phyloP scores from a whole-genome alignment of 495 filamentous ascomycete genomes.

The Cairneyella variabilis region DNA sequence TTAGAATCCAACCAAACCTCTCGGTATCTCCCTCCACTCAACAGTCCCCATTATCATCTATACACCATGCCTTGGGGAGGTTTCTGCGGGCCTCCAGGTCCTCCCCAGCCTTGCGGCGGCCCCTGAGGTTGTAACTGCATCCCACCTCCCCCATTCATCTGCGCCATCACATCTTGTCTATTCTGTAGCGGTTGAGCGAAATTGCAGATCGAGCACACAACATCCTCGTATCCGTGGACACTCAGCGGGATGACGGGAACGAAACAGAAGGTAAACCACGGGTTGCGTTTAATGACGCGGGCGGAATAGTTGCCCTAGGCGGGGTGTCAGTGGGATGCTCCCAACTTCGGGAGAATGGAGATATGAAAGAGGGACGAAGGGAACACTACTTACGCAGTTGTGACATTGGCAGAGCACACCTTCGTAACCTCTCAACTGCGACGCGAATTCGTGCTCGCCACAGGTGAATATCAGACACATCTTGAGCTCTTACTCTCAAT shows the following conservation, averaged over 20 bases:
- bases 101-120: slow-evolving; percentile 23
- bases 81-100: slow-evolving; percentile 14
- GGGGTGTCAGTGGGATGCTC: too few relatives aligned
- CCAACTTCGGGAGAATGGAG: too few relatives aligned
- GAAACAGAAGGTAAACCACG: slow-evolving; percentile 59
- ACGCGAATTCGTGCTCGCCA: slow-evolving; percentile 50
- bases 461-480: slow-evolving; percentile 59
- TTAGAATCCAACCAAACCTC: too few relatives aligned
- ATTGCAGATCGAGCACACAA: slow-evolving; percentile 50
- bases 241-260: slow-evolving; percentile 52
- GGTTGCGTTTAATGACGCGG: slow-evolving; percentile 47
- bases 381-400: slow-evolving; percentile 37
- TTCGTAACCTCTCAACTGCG: slow-evolving; percentile 51
- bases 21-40: background rate
- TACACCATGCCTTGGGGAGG: slow-evolving; percentile 14
- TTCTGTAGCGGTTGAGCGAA: slow-evolving; percentile 52
- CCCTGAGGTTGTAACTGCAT: slow-evolving; percentile 39
- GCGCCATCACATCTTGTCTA: slow-evolving; percentile 45
- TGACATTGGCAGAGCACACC: slow-evolving; percentile 49
- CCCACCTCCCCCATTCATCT: slow-evolving; percentile 35
- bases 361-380: background rate
- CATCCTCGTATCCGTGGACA: slow-evolving; percentile 50
- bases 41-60: background rate
- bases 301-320: slow-evolving; percentile 46
- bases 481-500: background rate